Base-by-base conservation (phyloP, 305 asterid species). In the Stenogyne calaminthoides region DNA sequence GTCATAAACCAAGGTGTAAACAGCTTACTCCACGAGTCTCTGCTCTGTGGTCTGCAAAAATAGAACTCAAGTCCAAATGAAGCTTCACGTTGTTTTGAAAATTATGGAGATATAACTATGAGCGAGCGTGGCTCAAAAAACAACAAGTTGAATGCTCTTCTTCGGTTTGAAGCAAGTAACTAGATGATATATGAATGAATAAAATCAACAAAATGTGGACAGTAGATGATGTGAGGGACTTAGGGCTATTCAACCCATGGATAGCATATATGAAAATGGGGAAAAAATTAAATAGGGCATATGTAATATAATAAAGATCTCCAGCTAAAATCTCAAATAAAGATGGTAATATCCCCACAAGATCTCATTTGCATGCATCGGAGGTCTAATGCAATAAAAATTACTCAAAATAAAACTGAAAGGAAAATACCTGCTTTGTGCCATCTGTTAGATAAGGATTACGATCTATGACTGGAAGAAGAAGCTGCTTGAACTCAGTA, bases 381-480 rank as follows among this genome's bases (percentile, higher is more conserved):
- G n/a, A 20, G 46, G 55, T 20, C 52, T 20, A 47, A 63, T 55
- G 67, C 65, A 69, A 36, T 40, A 49, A 61, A 18, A 14, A 54
- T 7, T 42, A 51, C 59, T 46, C 44, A 49, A 25, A 39, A 57
- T n/a, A 59, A 68, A 67, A 27, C 6, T 29, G 16, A 36, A 39
- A 56, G 34, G 68, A 57, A 15, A 19, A 73, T 69, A 91, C 99
- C 95, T 94, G 96, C 82, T 93, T 87, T 57, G 97, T 86, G 63
- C 99, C 99, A 82, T 91, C 97, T 0, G 96, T 84, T 51, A 94
- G 96, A 79, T 85, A 90, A 76, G 97, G 97, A 69, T 91, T 90
- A 29, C 95, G 87, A 69, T 94, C 97, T 29, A 96, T 80, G 63
- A 94, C 88, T 61, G 99, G 99, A 64, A 94, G 86, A 64, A 91